Evolutionary conservation across 2,329 filamentous ascomycete species (phyloP), one percentile per base, ranked within the genome.

Genomic region (Colletotrichum sojae): DNA sequence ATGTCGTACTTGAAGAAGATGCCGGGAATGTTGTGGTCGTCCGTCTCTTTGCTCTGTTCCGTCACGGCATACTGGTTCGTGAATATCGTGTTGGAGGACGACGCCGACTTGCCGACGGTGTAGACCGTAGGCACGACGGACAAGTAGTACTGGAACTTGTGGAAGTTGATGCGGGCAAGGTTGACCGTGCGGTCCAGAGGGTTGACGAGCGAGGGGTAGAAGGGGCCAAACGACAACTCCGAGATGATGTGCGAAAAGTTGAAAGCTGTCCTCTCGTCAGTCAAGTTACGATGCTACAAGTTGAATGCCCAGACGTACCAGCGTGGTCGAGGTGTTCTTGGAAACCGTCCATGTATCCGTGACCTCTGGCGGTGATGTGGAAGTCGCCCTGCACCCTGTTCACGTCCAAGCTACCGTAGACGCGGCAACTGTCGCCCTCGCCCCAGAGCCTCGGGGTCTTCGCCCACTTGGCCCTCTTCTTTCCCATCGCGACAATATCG

Each of bases 1-100:
- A 99, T 98, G 79, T 98, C 95, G 83, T 97, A 99, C 84, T 98
- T 99, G 88, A 99, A 93, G 79, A 98, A 99, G 71, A 99, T 90
- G 39, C 96, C 96, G 0, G 96, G 96, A 1, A 98, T 89, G 67
- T 84, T 83, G 74, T 85, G 90, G 75, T 97, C 92, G 63, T 86
- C 84, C 49, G 97, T 87, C 43, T 85, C 83, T 75, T 91, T 89
- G 74, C 88, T 92, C 84, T 98, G 95, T 77, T 95, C 94, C 0
- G 95, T 98, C 0, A 97, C 96, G 69, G 95, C 96, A 84, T 99
- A 99, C 81, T 99, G 96, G 85, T 99, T 99, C 16, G 96, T 98
- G 81, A 92, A 89, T 77, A 99, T 90, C 62, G 90, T 91, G 75
- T 88, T 88, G 39, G 81, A 79, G 20, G 71, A 58, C 10, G 76